Base-by-base conservation (phyloP, 257 asterid species). In the Avicennia marina region DNA sequence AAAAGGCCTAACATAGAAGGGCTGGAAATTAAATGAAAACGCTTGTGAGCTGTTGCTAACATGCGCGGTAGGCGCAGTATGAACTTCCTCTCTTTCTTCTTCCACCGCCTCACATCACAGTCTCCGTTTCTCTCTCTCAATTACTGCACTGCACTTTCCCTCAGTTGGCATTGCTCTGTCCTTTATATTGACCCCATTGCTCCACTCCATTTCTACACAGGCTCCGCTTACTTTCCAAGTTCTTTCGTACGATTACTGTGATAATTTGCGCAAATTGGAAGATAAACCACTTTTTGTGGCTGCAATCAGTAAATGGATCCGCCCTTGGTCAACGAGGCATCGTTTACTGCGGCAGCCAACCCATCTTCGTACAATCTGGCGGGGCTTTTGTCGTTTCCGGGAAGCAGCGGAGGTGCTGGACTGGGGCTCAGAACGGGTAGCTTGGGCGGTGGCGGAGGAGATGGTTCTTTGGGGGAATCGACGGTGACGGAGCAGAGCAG, bases 401-500 rank as follows among this genome's bases (percentile, higher is more conserved):
- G 68, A 42, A 40, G 67, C 66, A 72, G 81, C n/a, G 75, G 75
- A 19, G 66, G 85, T 34, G 81, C 78, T 20, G 70, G 67, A 1
- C 24, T 83, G 25, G 94, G 88, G 4, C 68, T 81, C 36, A 77
- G 77, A 67, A 80, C 75, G 77, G 75, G 80, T 7, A 73, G 70
- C 66, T 75, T 80, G 31, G 65, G 76, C 29, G 64, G 63, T 5
- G 42, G 41, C 62, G 58, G 59, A 3, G 69, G 73, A 13, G 83
- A 73, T 21, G 70, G 68, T 36, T 81, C 86, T 12, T 63, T 77
- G 29, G 89, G 75, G 39, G 90, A 80, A 67, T 84, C 98, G 56
- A 84, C 90, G 53, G 73, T 80, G 48, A 90, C 97, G 60, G 88
- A 84, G 62, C 91, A 68, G 64, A 75, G 83, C 61, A 78, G 76